Evolutionary conservation across 768 basidiomycete genomes (phyloP), one percentile per base, ranked within the genome.

Genomic region (Leccinum boreale): DNA sequence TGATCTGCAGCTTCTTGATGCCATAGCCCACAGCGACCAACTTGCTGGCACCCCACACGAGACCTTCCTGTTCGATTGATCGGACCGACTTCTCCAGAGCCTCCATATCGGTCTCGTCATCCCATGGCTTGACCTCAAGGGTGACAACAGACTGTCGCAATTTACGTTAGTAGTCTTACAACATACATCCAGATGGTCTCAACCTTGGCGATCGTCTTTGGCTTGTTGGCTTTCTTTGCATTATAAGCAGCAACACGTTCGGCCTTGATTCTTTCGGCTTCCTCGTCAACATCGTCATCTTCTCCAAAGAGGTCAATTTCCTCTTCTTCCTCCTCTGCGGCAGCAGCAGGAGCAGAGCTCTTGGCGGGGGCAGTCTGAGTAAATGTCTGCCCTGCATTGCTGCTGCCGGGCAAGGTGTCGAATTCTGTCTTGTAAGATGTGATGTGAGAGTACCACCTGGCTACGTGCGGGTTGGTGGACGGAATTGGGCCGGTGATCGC

Each of bases 91-190:
- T 74, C 76, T 98, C 96, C 65, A 98, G 80, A 52, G 79, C 90
- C 46, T 70, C 81, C 95, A 99, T 95, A 75, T 98, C 93, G 52
- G 97, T 99, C 79, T 97, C 94, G 71, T 98, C 96, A 73, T 98
- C 96, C 96, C 94, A 97, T 42, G 96, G 95, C 78, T 99, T 99
- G 61, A 99, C 94, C 65, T 98, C 96, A 65, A 98, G 78, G 49
- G 96, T 99, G 52, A 99, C 97, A 60, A 99, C 86, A 64, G 97
- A 98, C 94, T 98, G 74, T 58, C 15, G n/a, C n/a, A 15, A 35
- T 57, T 50, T 11, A 56, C 58, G 60, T 58, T n/a, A 61, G 63
- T 24, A 47, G 46, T 47, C 56, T 56, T 58, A 47, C 23, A 48
- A 48, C 19, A 56, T 26, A 49, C 52, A 58, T 42, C 39, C 21